Base-by-base conservation (phyloP, 805 yeast genomes). In the Cyberlindnera petersonii region DNA sequence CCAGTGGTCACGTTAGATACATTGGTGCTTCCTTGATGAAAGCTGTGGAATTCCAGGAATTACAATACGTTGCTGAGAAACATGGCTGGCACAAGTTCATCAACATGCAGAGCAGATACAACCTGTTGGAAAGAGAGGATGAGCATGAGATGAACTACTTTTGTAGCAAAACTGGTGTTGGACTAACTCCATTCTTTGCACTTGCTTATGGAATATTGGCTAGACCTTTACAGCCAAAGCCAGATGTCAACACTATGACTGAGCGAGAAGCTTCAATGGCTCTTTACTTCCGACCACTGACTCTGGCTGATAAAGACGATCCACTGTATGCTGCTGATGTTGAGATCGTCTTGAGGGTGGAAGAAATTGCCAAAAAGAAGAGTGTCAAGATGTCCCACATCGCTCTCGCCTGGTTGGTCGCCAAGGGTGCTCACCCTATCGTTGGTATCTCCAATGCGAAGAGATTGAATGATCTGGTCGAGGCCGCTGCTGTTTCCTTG, bases 11-110 rank as follows among this genome's bases (percentile, higher is more conserved):
- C 19, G 64, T 65, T 5, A 63, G 82, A 32, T 79, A 79, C 53
- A 68, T 79, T 43, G 85, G 84, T n/a, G 82, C 82, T 1, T 76
- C 82, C 1, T 59, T 79, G 2, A 78, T 77, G 81, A 65, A 63
- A 46, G 71, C 79, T 2, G 60, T 61, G 17, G 74, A 77, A 46
- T 77, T 79, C 52, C 75, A 67, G 2, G 66, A 65, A 49, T 49
- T 75, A 49, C 85, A 79, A 53, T 56, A 58, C 38, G 58, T 68
- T 35, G 85, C 86, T 5, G 82, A 77, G 40, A 63, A 64, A 53
- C 47, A 69, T 43, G 71, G 69, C 26, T 79, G 79, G 80, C 64
- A 64, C 46, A 75, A 75, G 56, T 79, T 79, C 47, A 65, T 79
- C 37, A 65, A 74, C 22, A 71, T 77, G 72, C 86, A 80, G 59